A percentile compares a stretch with the other conserved stretches of the same genome.
Conservation (phyloP, 2,329 filamentous ascomycete species). For the Atkinsonella hypoxylon region DNA sequence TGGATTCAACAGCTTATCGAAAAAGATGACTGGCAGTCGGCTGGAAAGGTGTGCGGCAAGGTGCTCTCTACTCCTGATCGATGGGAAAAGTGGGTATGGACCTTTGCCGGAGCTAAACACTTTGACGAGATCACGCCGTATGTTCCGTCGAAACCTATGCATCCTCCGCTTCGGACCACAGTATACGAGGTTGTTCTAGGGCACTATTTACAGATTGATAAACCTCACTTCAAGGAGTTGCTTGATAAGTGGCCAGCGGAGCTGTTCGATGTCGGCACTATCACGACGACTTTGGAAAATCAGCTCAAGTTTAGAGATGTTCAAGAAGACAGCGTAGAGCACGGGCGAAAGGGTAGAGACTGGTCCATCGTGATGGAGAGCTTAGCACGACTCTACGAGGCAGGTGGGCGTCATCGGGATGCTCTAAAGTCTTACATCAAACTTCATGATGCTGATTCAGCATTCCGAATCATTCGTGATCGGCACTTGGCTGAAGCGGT, state of each 20-base stretch:
- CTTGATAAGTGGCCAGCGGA: slow-evolving; percentile 76
- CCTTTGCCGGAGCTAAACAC: slow-evolving; percentile 73
- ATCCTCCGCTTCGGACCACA: slow-evolving; percentile 64
- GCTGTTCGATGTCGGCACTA: slow-evolving; percentile 65
- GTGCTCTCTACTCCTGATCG: slow-evolving; percentile 67
- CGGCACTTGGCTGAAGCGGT: slow-evolving; percentile 85
- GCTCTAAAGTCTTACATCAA: slow-evolving; percentile 82
- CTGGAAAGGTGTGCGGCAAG: slow-evolving; percentile 70
- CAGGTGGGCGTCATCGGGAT: slow-evolving; percentile 68
- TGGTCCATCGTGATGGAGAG: slow-evolving; percentile 86
- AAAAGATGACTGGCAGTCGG: slow-evolving; percentile 60
- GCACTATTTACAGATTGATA: slow-evolving; percentile 75
- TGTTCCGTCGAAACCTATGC: slow-evolving; percentile 67
- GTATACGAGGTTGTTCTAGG: slow-evolving; percentile 84
- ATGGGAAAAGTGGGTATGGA: slow-evolving; percentile 96
- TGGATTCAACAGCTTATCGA: slow-evolving; percentile 84
- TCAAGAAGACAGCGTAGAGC: slow-evolving; percentile 62
- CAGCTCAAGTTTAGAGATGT: slow-evolving; percentile 69
- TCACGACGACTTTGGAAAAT: slow-evolving; percentile 70
- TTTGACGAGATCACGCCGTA: slow-evolving; percentile 83
- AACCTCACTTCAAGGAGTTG: slow-evolving; percentile 62
- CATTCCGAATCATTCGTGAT: slow-evolving; percentile 75
- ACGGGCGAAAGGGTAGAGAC: slow-evolving; percentile 60
- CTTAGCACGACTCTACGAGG: slow-evolving; percentile 73
- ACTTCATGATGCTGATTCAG: slow-evolving; percentile 82